phyloP scores from a whole-genome alignment of 2,329 filamentous ascomycete genomes.

The Xylariaceae sp. region DNA sequence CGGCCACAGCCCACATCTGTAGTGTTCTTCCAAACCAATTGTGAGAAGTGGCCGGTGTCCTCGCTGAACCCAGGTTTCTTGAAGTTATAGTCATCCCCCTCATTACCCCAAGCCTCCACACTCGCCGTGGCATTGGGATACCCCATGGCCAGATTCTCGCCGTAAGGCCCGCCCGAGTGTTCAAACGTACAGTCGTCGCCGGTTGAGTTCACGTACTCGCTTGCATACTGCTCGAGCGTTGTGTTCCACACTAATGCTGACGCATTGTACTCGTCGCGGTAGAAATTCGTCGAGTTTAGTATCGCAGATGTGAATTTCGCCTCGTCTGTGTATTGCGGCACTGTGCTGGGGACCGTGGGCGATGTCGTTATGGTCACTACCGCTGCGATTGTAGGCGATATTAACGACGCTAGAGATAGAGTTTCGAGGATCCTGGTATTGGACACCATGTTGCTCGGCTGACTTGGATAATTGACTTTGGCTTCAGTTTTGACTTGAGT shows the following conservation, averaged over 20 bases:
- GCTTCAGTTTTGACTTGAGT: background rate
- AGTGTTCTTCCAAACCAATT: constrained; percentile 68
- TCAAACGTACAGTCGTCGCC: constrained; percentile 11
- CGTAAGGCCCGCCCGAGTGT: constrained; percentile 62
- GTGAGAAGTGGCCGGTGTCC: constrained; percentile 68
- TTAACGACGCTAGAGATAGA: no score
- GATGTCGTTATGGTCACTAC: constrained; percentile 24
- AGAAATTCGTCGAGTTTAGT: constrained; percentile 65
- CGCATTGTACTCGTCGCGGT: constrained; percentile 62
- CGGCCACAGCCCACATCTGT: constrained; percentile 56
- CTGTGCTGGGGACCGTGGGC: constrained; percentile 23
- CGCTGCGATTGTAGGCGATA: constrained; percentile 18
- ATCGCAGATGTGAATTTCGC: constrained; percentile 51
- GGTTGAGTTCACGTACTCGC: constrained; percentile 41
- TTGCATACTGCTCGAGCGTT: constrained; percentile 55
- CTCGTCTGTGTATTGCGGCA: constrained; percentile 34
- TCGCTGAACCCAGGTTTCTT: constrained; percentile 53
- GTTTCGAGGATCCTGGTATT: background rate
- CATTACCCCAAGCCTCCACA: constrained; percentile 66
- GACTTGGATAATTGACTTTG: background rate
- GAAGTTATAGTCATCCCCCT: constrained; percentile 60
- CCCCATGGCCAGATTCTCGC: constrained; percentile 72
- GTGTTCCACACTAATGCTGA: constrained; percentile 60
- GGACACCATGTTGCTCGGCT: background rate
- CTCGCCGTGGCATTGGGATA: constrained; percentile 57